Percentiles rank a stretch among this genome's conserved stretches.
Evolutionary conservation across 202 grass and related monocot species (phyloP).

Genomic region (Schoenoplectus triqueter): DNA sequence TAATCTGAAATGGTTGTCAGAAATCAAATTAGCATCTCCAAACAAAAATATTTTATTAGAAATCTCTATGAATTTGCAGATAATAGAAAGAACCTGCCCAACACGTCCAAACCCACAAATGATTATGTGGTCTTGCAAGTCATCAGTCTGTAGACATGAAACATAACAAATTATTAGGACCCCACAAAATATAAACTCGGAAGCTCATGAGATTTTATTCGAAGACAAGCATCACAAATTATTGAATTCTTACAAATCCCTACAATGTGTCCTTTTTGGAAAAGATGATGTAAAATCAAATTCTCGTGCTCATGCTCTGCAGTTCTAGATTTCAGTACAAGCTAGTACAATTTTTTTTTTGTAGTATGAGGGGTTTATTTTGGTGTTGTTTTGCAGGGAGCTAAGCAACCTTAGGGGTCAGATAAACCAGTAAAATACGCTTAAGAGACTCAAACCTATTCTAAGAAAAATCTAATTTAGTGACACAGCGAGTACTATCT

Average conservation of each 20-base stretch:
- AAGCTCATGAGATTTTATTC: neutral
- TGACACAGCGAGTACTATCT: neutral
- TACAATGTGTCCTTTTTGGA: no score
- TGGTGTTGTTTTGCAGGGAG: neutral
- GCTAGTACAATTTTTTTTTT: neutral
- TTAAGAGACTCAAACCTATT: neutral
- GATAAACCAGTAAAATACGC: slow-evolving; percentile 5
- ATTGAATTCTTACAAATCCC: no score
- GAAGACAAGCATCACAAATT: no score
- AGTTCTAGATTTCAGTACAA: slow-evolving; percentile 15
- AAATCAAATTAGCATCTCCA: slow-evolving; percentile 28
- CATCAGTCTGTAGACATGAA: slow-evolving; percentile 75
- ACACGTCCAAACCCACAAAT: slow-evolving; percentile 98
- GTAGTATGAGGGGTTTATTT: neutral
- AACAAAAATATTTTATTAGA: slow-evolving; percentile 16
- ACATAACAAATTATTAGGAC: neutral
- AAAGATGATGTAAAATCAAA: no score
- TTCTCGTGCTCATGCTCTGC: neutral
- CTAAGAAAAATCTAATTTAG: neutral
- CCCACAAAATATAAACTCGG: neutral
- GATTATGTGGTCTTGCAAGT: slow-evolving; percentile 99
- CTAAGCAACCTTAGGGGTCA: neutral
- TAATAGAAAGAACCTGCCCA: slow-evolving; percentile 71
- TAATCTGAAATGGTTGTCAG: slow-evolving; percentile 61
- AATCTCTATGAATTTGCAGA: slow-evolving; percentile 38